Evolutionary conservation across 345 rosid genomes (phyloP).

Genomic region (Jatropha curcas): DNA sequence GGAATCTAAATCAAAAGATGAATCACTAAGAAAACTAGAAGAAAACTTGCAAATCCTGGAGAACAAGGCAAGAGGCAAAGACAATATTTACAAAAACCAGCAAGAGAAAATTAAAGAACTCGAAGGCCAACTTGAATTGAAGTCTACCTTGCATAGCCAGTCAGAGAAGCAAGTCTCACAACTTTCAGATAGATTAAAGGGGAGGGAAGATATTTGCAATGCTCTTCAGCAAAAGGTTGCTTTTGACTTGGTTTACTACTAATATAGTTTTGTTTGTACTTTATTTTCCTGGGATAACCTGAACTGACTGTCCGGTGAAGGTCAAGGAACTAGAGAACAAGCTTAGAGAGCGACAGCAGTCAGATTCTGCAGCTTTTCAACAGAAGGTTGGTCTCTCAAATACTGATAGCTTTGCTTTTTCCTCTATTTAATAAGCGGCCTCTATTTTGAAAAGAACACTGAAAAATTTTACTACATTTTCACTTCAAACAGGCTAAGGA

Average conservation of each 20-base stretch:
- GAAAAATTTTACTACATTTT: background rate
- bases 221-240: conserved; percentile 73
- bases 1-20: conserved; percentile 77
- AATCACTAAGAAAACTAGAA: conserved; percentile 69
- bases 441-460: background rate
- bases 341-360: conserved; percentile 62
- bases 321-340: conserved; percentile 72
- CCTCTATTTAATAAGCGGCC: background rate
- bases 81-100: conserved; percentile 52
- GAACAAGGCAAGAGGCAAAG: conserved; percentile 66
- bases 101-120: conserved; percentile 85
- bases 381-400: conserved; percentile 49
- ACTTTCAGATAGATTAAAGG: conserved; percentile 64
- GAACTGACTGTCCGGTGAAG: conserved; percentile 34
- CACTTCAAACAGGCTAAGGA: conserved; percentile 56
- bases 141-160: conserved; percentile 46
- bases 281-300: conserved; percentile 20
- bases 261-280: conserved; percentile 2
- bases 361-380: conserved; percentile 49
- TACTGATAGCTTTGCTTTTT: background rate
- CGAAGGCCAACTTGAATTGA: conserved; percentile 68
- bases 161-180: conserved; percentile 60
- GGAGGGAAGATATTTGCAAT: conserved; percentile 66
- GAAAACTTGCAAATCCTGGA: conserved; percentile 73
- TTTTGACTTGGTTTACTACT: background rate